These are phyloP conservation scores for Leccinum variicolor DNA, from an alignment of 768 basidiomycete genomes.

Conservation along the genomic window DNA sequence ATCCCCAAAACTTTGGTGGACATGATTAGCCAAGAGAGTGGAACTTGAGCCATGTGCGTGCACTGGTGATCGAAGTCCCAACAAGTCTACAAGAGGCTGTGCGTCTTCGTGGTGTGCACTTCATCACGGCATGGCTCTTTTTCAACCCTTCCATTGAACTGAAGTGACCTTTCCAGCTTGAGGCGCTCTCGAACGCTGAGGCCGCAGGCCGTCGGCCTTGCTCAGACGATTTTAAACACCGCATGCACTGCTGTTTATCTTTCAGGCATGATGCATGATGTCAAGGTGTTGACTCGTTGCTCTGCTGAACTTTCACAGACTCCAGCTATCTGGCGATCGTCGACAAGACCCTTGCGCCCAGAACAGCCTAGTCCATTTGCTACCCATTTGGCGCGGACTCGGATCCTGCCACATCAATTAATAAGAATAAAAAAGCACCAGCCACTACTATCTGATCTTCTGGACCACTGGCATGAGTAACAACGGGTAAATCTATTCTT, in stretches of 20 bases:
- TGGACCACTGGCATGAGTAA: background rate
- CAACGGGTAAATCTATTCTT: background rate
- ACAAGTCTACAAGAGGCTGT: background rate
- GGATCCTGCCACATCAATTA: background rate
- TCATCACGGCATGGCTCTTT: background rate
- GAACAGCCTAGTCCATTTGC: background rate
- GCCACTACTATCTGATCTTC: background rate
- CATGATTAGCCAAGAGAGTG: constrained; percentile 8
- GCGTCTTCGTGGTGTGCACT: background rate
- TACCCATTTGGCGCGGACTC: background rate
- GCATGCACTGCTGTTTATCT: background rate
- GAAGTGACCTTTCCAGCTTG: background rate
- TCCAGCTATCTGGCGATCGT: background rate
- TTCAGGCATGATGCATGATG: constrained; percentile 10
- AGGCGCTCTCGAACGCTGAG: background rate
- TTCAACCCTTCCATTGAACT: background rate
- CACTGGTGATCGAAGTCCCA: too few species aligned
- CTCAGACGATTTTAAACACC: background rate
- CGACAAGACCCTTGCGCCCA: background rate
- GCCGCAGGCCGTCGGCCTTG: background rate
- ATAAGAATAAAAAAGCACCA: background rate
- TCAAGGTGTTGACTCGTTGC: constrained; percentile 2
- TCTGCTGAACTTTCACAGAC: background rate
- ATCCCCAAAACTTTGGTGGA: background rate
- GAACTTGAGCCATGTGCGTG: constrained; percentile 1